phyloP scores from a whole-genome alignment of 2,329 filamentous ascomycete species.

The Colletotrichum noveboracense region DNA sequence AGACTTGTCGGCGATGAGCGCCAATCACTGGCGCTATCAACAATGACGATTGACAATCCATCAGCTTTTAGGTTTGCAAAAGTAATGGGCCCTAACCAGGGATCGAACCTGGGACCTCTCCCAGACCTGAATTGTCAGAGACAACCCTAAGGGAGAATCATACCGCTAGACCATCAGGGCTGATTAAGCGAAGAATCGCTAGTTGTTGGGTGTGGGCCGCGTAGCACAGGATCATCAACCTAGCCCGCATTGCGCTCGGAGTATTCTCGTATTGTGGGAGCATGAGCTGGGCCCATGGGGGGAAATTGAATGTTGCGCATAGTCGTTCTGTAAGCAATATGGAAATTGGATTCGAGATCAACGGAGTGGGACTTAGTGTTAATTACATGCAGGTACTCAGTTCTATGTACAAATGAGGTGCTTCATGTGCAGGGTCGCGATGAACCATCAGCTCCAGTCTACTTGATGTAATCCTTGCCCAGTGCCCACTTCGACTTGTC shows the following conservation, averaged over 20 bases:
- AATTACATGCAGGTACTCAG: neutral
- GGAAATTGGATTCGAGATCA: neutral
- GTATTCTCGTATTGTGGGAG: neutral
- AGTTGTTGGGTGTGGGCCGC: fast-evolving
- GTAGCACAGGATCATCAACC: fast-evolving
- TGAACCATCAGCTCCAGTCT: neutral
- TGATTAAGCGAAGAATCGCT: neutral
- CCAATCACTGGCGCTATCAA: neutral
- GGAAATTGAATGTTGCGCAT: neutral
- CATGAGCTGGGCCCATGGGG: fast-evolving
- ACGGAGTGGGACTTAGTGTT: neutral
- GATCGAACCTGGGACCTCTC: conserved; percentile 18
- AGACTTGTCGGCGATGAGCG: neutral
- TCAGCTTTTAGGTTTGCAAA: neutral
- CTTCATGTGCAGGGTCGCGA: neutral
- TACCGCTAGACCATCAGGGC: conserved; percentile 20
- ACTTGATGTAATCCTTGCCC: conserved; percentile 10
- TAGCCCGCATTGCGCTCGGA: neutral
- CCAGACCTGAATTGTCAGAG: neutral
- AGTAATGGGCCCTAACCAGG: neutral
- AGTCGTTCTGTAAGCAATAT: neutral
- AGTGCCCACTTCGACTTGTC: conserved; percentile 12
- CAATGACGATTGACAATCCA: neutral
- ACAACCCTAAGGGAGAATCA: conserved; percentile 18
- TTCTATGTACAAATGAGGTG: neutral